A percentile compares a stretch with the other conserved stretches of the same genome.
These are phyloP conservation scores for Lentinula aciculospora DNA, from an alignment of 768 basidiomycete species.

Conservation along the genomic window DNA sequence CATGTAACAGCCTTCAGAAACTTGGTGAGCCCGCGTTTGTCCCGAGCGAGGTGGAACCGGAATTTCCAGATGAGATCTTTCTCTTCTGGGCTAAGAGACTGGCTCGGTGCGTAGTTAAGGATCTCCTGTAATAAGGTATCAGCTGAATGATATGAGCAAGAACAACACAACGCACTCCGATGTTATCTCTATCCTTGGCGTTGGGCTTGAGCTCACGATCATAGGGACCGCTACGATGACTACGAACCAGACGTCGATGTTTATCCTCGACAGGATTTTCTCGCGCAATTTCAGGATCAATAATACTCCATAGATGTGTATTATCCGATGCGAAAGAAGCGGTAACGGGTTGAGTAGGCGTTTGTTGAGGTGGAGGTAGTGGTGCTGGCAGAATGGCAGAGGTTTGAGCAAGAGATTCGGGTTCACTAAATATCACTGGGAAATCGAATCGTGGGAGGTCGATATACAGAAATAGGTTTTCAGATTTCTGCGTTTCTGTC, in stretches of 20 bases:
- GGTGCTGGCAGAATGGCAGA: constrained; percentile 31
- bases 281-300: constrained; percentile 85
- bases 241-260: constrained; percentile 88
- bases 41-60: constrained; percentile 91
- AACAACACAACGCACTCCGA: constrained; percentile 54
- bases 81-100: constrained; percentile 80
- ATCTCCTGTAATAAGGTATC: constrained; percentile 54
- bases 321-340: constrained; percentile 57
- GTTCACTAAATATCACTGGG: constrained; percentile 92
- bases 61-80: constrained; percentile 99
- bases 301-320: constrained; percentile 71
- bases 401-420: constrained; percentile 35
- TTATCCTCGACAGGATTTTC: constrained; percentile 99
- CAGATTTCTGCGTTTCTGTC: constrained; percentile 88
- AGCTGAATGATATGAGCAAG: background rate
- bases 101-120: constrained; percentile 87
- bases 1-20: constrained; percentile 98
- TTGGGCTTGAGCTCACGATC: constrained; percentile 96
- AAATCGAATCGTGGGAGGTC: constrained; percentile 97
- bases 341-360: constrained; percentile 29
- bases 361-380: constrained; percentile 25
- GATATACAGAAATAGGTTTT: constrained; percentile 93
- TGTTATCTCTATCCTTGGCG: constrained; percentile 89
- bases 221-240: constrained; percentile 91
- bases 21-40: constrained; percentile 93